These are phyloP conservation scores for Nothomitra cinnamomea DNA, from an alignment of 2,329 filamentous ascomycete genomes.

Conservation along the genomic window DNA sequence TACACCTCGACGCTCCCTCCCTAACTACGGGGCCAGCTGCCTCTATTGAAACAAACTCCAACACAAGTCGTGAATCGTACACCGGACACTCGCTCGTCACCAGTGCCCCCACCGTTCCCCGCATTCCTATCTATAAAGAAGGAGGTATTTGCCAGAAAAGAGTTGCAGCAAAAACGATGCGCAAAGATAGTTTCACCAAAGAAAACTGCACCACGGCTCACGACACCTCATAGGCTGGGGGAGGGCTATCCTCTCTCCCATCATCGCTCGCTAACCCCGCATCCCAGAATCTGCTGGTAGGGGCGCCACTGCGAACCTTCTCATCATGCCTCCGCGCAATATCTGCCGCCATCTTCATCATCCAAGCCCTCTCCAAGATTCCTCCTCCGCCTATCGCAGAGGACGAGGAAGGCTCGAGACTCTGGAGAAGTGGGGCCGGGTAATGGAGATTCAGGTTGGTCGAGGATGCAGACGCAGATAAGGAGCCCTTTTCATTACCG, in stretches of 20 bases:
- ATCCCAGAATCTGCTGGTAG: constrained; percentile 21
- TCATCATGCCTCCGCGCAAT: constrained; percentile 78
- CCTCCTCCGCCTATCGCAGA: constrained; percentile 21
- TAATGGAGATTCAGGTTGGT: constrained; percentile 4
- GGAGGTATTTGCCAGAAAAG: no score
- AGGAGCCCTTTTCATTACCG: background rate
- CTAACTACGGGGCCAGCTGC: no score
- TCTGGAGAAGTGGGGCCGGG: constrained; percentile 7
- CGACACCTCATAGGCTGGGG: constrained; percentile 35
- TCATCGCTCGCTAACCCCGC: constrained; percentile 10
- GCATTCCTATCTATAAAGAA: no score
- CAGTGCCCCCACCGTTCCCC: no score
- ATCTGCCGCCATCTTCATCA: constrained; percentile 85
- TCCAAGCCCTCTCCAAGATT: constrained; percentile 68
- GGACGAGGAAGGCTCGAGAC: constrained; percentile 10
- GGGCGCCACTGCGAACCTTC: constrained; percentile 30
- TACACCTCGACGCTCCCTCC: no score
- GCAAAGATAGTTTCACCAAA: no score
- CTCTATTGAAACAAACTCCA: no score
- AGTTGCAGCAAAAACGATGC: no score
- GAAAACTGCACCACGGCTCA: background rate
- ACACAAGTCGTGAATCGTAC: no score
- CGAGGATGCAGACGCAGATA: background rate
- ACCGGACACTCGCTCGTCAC: no score
- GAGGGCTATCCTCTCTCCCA: constrained; percentile 36